Evolutionary conservation across 768 basidiomycete genomes (phyloP), one percentile per base, ranked within the genome.

Genomic region (Mycena galericulata): DNA sequence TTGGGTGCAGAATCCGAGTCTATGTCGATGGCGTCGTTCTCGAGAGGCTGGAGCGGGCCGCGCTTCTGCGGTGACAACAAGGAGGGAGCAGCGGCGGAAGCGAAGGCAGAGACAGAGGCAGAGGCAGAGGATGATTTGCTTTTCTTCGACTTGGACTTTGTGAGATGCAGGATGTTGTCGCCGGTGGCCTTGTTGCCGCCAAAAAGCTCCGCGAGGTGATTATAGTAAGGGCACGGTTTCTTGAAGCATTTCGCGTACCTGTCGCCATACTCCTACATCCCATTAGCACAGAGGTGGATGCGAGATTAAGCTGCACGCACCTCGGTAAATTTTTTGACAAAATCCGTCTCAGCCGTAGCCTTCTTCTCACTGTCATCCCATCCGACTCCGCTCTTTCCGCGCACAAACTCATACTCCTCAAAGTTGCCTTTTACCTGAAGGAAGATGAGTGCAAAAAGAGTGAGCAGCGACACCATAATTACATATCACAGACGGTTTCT

Each of bases 311-410:
- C 32, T 32, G 8, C n/a, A 50, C 56, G 64, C 54, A 65, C 64
- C 43, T 26, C 45, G 20, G 41, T 14, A 22, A 57, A 65, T 10
- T 14, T 7, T 27, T 49, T 29, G 12, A 49, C 14, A 12, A 34
- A 34, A 3, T 65, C 64, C 2, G 34, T n/a, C 36, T 49, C 56
- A 5, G 55, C 45, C 1, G 46, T 36, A 17, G 55, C 64, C 22
- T 58, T 54, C n/a, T 40, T 65, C 27, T 24, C n/a, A 24, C 27
- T 14, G 15, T 59, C 64, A 27, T 65, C 64, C 64, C 64, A 65
- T 11, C 64, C n/a, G n/a, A n/a, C n/a, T n/a, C n/a, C n/a, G n/a
- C n/a, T n/a, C n/a, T n/a, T n/a, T n/a, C n/a, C n/a, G 2, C 49
- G 29, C 22, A 56, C 64, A 49, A 57, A 56, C 7, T 50, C 26